Evolutionary conservation across 805 yeast genomes (phyloP).

Genomic region (Suhomyces tanzawaensis): DNA sequence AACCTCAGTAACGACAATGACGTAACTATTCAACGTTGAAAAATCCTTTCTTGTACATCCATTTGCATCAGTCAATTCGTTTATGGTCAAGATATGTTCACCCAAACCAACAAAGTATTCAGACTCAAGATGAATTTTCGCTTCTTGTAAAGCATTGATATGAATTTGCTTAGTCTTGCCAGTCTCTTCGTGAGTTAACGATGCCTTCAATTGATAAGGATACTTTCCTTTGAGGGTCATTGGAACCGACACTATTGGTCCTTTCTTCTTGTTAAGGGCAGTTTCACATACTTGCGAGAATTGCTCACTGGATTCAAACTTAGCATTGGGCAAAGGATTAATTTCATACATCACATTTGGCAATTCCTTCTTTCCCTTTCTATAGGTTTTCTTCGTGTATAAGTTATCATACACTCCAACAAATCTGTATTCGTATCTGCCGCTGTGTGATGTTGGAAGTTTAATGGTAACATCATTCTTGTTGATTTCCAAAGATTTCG

Average conservation of each 20-base stretch:
- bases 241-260: conserved; percentile 43
- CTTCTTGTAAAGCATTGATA: conserved; percentile 41
- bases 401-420: conserved; percentile 62
- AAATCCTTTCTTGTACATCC: conserved; percentile 60
- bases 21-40: conserved; percentile 36
- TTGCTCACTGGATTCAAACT: conserved; percentile 46
- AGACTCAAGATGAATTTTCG: conserved; percentile 23
- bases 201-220: conserved; percentile 60
- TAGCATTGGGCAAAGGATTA: conserved; percentile 58
- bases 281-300: conserved; percentile 47
- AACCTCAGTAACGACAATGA: conserved; percentile 68
- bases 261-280: conserved; percentile 19
- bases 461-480: conserved; percentile 28
- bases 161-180: conserved; percentile 50
- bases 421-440: conserved; percentile 61
- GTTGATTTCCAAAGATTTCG: conserved; percentile 32
- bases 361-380: conserved; percentile 6
- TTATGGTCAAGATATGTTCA: conserved; percentile 58
- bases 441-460: conserved; percentile 46
- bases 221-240: conserved; percentile 55
- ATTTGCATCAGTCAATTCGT: conserved; percentile 59
- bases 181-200: conserved; percentile 57
- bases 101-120: conserved; percentile 61
- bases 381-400: conserved; percentile 37
- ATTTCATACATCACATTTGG: conserved; percentile 42